These are phyloP conservation scores for Wickerhamomyces chambardii DNA, from an alignment of 805 yeast genomes.

Conservation along the genomic window DNA sequence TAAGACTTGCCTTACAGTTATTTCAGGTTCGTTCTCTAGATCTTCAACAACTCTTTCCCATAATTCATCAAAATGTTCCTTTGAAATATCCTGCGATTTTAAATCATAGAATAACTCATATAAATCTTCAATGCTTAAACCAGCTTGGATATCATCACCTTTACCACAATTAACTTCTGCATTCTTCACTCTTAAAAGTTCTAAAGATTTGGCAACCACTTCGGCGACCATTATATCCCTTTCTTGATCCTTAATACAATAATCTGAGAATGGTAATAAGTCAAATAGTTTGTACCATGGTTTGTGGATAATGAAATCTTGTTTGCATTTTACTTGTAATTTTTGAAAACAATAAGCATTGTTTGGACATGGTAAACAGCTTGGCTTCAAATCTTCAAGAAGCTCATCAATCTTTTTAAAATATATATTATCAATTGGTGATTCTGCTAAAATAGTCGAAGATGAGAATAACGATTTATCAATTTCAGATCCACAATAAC, in stretches of 20 bases:
- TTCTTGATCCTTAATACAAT: constrained; percentile 68
- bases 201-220: constrained; percentile 58
- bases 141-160: constrained; percentile 37
- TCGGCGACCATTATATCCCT: constrained; percentile 59
- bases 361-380: constrained; percentile 71
- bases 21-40: constrained; percentile 57
- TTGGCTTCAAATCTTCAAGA: constrained; percentile 43
- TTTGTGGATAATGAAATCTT: constrained; percentile 44
- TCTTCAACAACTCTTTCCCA: constrained; percentile 61
- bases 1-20: constrained; percentile 71
- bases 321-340: constrained; percentile 58
- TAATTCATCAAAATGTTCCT: constrained; percentile 64
- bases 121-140: constrained; percentile 39
- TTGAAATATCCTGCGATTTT: constrained; percentile 18
- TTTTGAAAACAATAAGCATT: constrained; percentile 67
- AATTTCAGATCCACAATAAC: constrained; percentile 68
- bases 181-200: constrained; percentile 55
- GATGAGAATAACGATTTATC: constrained; percentile 29
- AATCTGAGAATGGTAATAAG: constrained; percentile 48
- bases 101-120: constrained; percentile 38
- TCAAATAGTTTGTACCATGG: constrained; percentile 51
- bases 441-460: not conserved
- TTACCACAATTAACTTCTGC: constrained; percentile 58
- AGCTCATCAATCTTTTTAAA: constrained; percentile 31
- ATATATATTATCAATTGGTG: constrained; percentile 18